Evolutionary conservation across 805 yeast species (phyloP).

Genomic region (Lachancea sp.): DNA sequence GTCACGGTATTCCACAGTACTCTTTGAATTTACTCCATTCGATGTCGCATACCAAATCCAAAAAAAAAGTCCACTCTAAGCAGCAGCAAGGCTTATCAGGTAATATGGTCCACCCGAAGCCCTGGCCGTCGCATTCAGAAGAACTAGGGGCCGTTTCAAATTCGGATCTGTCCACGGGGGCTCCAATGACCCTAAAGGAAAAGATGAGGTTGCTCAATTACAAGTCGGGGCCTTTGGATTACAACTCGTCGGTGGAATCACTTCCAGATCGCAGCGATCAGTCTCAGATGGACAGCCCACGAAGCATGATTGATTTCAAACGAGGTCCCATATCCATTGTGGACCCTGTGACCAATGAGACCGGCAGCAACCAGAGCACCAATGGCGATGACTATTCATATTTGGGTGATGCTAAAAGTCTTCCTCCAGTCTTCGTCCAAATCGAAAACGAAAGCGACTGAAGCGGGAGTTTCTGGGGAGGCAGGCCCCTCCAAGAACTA

Average conservation of each 20-base stretch:
- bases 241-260: conserved; percentile 8
- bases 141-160: conserved; percentile 5
- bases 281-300: neutral
- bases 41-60: conserved; percentile 24
- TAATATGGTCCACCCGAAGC: neutral
- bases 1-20: conserved; percentile 38
- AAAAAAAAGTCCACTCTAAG: conserved; percentile 7
- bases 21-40: conserved; percentile 34
- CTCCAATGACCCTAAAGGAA: conserved; percentile 41
- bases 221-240: conserved; percentile 15
- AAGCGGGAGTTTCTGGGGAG: neutral
- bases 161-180: conserved; percentile 22
- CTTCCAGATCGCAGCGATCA: conserved; percentile 5
- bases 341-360: conserved; percentile 14
- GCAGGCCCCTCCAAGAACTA: neutral
- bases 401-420: conserved; percentile 9
- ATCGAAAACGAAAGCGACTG: neutral
- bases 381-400: conserved; percentile 29
- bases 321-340: conserved; percentile 5
- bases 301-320: neutral
- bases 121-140: neutral
- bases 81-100: neutral
- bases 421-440: conserved; percentile 15
- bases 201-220: conserved; percentile 38
- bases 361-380: conserved; percentile 27